These are phyloP conservation scores for Nepenthes alata DNA, from an alignment of 179 eudicot genomes.

Conservation along the genomic window DNA sequence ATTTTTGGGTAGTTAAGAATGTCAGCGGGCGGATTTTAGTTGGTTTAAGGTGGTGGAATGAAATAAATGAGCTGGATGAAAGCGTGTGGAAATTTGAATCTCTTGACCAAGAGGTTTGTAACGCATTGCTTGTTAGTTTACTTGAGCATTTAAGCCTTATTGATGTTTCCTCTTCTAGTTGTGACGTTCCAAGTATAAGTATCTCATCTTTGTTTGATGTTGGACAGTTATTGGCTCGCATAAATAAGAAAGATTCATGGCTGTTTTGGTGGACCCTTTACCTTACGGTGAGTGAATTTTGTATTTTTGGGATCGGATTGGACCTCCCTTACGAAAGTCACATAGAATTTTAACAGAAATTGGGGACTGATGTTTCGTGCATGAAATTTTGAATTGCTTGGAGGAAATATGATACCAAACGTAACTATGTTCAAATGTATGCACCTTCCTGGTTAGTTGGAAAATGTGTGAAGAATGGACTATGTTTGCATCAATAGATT, in stretches of 20 bases:
- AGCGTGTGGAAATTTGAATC: constrained; percentile 96
- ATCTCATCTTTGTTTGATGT: constrained; percentile 7
- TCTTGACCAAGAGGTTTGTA: constrained; percentile 91
- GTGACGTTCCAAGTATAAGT: neutral
- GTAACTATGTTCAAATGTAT: too few relatives aligned
- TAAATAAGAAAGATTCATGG: constrained; percentile 98
- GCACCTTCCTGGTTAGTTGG: too few relatives aligned
- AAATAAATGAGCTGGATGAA: constrained; percentile 77
- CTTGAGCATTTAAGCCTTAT: neutral
- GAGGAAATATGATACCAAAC: too few relatives aligned
- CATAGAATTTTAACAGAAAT: neutral
- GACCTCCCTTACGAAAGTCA: neutral
- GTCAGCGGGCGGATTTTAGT: constrained; percentile 95
- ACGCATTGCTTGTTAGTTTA: neutral
- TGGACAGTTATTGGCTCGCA: constrained; percentile 71
- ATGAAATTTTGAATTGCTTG: too few relatives aligned
- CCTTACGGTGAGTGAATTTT: constrained; percentile 47
- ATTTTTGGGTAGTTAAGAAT: constrained; percentile 98
- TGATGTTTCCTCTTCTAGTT: neutral
- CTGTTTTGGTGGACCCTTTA: constrained; percentile 98
- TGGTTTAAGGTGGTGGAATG: constrained; percentile 99
- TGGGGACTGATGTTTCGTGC: too few relatives aligned
- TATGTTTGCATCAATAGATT: too few relatives aligned
- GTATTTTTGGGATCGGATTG: neutral
- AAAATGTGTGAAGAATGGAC: too few relatives aligned